These are phyloP conservation scores for Colletotrichum karsti DNA, from an alignment of 2,329 filamentous ascomycete genomes.

Conservation along the genomic window DNA sequence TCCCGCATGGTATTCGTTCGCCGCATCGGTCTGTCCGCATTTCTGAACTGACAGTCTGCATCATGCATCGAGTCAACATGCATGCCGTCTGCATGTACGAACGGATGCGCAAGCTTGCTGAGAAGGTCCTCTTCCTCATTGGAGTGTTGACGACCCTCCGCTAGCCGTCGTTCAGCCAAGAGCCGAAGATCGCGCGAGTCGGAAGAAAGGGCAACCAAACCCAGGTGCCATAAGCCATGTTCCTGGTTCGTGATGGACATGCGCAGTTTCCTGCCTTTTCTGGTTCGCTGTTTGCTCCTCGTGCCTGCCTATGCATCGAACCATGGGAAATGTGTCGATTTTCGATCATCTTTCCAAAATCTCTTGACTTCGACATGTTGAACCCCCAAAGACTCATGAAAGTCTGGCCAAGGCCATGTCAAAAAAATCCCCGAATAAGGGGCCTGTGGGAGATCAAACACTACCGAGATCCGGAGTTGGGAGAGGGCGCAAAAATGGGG, in stretches of 20 bases:
- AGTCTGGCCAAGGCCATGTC: background rate
- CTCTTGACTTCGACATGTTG: background rate
- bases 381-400: background rate
- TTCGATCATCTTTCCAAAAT: background rate
- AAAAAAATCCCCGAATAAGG: background rate
- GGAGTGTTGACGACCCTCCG: slow-evolving; percentile 1
- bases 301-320: slow-evolving; percentile 7
- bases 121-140: slow-evolving; percentile 11
- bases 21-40: slow-evolving; percentile 18
- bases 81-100: slow-evolving; percentile 25
- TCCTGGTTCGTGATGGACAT: slow-evolving; percentile 5
- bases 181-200: slow-evolving; percentile 27
- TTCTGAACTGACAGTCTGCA: slow-evolving; percentile 14
- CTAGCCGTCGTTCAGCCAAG: slow-evolving; percentile 2
- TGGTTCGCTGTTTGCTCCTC: background rate
- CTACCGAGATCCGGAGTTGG: slow-evolving; percentile 26
- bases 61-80: slow-evolving; percentile 27
- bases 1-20: slow-evolving; percentile 19
- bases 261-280: slow-evolving; percentile 1
- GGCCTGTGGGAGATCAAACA: slow-evolving; percentile 25
- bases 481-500: background rate
- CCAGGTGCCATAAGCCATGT: slow-evolving; percentile 8
- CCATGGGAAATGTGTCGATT: background rate
- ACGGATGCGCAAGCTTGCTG: slow-evolving; percentile 9
- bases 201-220: slow-evolving; percentile 17